Base-by-base conservation (phyloP, 75 land plant species). In the Pinus tabuliformis region DNA sequence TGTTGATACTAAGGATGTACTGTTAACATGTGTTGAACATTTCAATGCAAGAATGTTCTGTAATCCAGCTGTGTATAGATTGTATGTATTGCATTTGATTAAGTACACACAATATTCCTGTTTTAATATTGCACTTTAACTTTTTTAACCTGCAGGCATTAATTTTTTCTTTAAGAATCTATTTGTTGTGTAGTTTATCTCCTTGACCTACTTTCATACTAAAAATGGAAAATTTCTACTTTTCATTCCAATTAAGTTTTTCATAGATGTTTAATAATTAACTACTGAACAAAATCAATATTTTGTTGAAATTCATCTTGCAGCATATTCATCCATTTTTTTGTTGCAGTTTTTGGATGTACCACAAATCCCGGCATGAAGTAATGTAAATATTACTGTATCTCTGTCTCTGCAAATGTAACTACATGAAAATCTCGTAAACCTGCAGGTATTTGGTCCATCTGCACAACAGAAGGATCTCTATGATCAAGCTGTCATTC, bases 401-500 rank as follows among this genome's bases (percentile, higher is more conserved):
- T 59, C 59, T 30, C 26, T 26, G 24, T 62, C 45, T 21, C 24
- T 76, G 72, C 33, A 52, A 37, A 37, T 39, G 45, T 21, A 42
- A 42, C 49, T 42, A 68, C 42, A 42, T n/a, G 9, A 4, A 68
- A 33, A n/a, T 39, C 49, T 68, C 42, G 21, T 15, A 20, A 39
- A 68, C 17, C n/a, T 76, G 33, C 81, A 92, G 94, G 94, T 92
- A 2, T 92, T 92, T 78, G 94, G 94, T 17, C 93, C 94, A 22
- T 70, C 80, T 13, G 83, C 95, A 54, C 80, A 81, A 72, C 95
- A 92, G 64, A 81, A 62, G 56, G 95, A 92, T 81, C 82, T 92
- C 2, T 92, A 92, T 64, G 93, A 92, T 21, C 95, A 92, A 88
- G 95, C 95, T 7, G 75, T 92, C 15, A 81, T 90, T 37, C 95